These are phyloP conservation scores for Chaetomiaceae sp. DNA, from an alignment of 2,329 filamentous ascomycete genomes.

Conservation along the genomic window DNA sequence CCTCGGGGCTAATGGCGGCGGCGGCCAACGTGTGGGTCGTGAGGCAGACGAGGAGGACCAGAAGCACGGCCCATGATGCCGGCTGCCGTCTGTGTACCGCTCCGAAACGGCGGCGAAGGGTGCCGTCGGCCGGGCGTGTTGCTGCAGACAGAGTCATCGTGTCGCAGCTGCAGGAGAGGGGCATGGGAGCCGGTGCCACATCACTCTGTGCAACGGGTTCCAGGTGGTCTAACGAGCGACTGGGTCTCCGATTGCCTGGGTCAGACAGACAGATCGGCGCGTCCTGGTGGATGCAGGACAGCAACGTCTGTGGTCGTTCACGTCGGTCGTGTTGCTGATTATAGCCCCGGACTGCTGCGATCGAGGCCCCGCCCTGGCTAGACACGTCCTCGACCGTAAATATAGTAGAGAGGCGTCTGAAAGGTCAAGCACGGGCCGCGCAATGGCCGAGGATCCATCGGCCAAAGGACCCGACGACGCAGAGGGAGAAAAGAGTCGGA, in stretches of 20 bases:
- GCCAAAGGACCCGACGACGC: background rate
- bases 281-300: slow-evolving; percentile 2
- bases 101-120: slow-evolving; percentile 9
- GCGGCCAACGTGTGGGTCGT: slow-evolving; percentile 24
- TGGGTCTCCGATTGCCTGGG: slow-evolving; percentile 19
- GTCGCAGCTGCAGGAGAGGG: slow-evolving; percentile 22
- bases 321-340: slow-evolving; percentile 7
- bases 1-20: slow-evolving; percentile 21
- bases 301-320: background rate
- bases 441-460: background rate
- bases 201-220: slow-evolving; percentile 19
- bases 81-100: slow-evolving; percentile 13
- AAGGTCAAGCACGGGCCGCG: background rate
- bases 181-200: slow-evolving; percentile 22
- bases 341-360: background rate
- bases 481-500: background rate
- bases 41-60: slow-evolving; percentile 21
- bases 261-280: slow-evolving; percentile 21
- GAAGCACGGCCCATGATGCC: slow-evolving; percentile 25
- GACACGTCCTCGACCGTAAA: background rate
- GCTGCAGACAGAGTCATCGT: slow-evolving; percentile 24
- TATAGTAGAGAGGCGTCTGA: slow-evolving; percentile 4
- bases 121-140: slow-evolving; percentile 13
- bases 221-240: slow-evolving; percentile 18
- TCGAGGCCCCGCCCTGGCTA: background rate